Base-by-base conservation (phyloP, 192 early-diverging fungal genomes). In the Thamnidium elegans region DNA sequence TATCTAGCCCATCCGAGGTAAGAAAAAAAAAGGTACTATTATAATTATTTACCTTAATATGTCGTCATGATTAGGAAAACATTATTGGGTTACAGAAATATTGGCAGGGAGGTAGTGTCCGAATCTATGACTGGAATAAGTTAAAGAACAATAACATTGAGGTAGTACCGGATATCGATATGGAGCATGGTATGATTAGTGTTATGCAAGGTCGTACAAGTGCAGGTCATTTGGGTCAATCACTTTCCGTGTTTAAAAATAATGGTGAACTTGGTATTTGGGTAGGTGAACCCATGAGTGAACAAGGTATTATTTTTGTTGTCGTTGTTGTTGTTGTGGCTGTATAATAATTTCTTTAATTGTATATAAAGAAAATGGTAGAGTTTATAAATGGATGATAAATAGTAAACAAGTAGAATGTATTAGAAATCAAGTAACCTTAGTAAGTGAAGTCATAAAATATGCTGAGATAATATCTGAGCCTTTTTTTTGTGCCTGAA, bases 51-150 rank as follows among this genome's bases (percentile, higher is more conserved):
- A 19, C 34, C 21, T 50, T 26, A 26, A 26, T 26, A 62, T 26
- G 11, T 30, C 14, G 26, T 48, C 6, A 21, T 36, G 30, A 51
- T 30, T 56, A 71, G 61, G 54, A 48, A 13, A 50, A 58, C 9
- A 32, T 43, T 7, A 20, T 63, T 4, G 36, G 46, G 14, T 46
- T 65, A 21, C 32, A 30, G 15, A 71, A 65, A 8, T 36, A 21
- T 31, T 79, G 78, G 78, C 78, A 79, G 54, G 63, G 63, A 21
- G 75, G 75, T 31, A 59, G 42, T n/a, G 68, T 79, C 10, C 61
- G 78, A 31, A 21, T 77, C 7, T 70, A 70, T 54, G 39, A 70
- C 23, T 39, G 54, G 31, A 42, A 21, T 14, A 21, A 30, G 23
- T 47, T 71, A 39, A 42, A 39, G 13, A 42, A 10, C 0, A 31